Evolutionary conservation across 2,329 filamentous ascomycete species (phyloP).

Genomic region (Hortaea werneckii): DNA sequence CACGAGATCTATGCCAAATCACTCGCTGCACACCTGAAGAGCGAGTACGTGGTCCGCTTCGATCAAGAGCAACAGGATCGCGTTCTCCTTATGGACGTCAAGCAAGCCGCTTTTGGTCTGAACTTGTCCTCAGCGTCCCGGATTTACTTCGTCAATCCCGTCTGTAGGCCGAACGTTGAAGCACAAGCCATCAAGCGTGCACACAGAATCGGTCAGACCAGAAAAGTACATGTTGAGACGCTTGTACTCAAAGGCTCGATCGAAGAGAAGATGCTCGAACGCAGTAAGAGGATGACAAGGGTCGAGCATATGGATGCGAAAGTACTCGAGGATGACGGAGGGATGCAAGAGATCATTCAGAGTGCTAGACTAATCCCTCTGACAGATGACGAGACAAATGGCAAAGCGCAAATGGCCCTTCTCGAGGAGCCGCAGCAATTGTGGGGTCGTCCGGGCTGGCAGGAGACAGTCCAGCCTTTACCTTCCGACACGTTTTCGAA

Average conservation of each 20-base stretch:
- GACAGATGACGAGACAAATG: constrained; percentile 22
- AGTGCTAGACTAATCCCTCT: constrained; percentile 41
- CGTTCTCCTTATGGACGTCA: constrained; percentile 84
- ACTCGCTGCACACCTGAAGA: constrained; percentile 51
- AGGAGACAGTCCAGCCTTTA: neutral
- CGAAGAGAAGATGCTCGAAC: constrained; percentile 72
- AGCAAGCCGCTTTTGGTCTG: constrained; percentile 76
- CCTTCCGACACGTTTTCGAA: no score
- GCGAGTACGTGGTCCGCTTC: constrained; percentile 70
- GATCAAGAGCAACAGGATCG: constrained; percentile 58
- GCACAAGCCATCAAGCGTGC: constrained; percentile 87
- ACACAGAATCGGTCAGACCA: constrained; percentile 74
- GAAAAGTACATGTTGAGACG: constrained; percentile 74
- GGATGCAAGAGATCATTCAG: constrained; percentile 50
- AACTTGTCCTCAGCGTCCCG: constrained; percentile 75
- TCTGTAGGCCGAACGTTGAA: constrained; percentile 73
- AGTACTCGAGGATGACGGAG: constrained; percentile 47
- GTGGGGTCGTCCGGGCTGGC: constrained; percentile 30
- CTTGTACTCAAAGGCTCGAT: constrained; percentile 69
- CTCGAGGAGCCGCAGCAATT: constrained; percentile 34
- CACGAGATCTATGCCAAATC: constrained; percentile 58
- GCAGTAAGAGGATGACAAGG: constrained; percentile 64
- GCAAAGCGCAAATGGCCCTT: constrained; percentile 30
- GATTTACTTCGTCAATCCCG: constrained; percentile 82
- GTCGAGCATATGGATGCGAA: constrained; percentile 45